These are phyloP conservation scores for Dactylorhiza incarnata DNA, from an alignment of 106 monocot genomes.

Conservation along the genomic window DNA sequence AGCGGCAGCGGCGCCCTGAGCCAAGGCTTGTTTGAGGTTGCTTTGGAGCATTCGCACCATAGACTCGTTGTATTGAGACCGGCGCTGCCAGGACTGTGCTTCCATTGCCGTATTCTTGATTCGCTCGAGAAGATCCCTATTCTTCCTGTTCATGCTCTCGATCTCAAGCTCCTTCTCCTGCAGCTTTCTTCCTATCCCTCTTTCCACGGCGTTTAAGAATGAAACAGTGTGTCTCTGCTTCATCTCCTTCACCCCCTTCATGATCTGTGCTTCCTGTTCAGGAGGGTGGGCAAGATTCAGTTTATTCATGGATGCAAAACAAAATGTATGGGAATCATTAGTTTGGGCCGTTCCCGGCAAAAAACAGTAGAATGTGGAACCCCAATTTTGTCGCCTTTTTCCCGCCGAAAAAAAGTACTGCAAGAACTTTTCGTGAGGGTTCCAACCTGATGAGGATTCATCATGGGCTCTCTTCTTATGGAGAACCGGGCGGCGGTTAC, in stretches of 20 bases:
- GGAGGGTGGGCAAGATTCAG: too few relatives aligned
- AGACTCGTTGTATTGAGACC: conserved; percentile 46
- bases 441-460: too few relatives aligned
- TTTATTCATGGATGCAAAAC: too few relatives aligned
- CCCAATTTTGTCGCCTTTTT: too few relatives aligned
- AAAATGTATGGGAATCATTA: too few relatives aligned
- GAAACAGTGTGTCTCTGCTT: conserved; percentile 36
- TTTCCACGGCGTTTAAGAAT: conserved; percentile 28
- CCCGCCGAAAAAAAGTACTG: too few relatives aligned
- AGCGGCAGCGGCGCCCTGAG: conserved; percentile 18
- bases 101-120: conserved; percentile 37
- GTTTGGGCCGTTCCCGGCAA: too few relatives aligned
- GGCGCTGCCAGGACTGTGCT: conserved; percentile 50
- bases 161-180: conserved; percentile 59
- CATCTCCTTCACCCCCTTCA: conserved; percentile 47
- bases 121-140: conserved; percentile 37
- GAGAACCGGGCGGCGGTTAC: too few relatives aligned
- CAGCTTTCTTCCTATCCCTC: conserved; percentile 22
- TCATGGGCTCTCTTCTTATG: too few relatives aligned
- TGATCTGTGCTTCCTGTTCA: conserved; percentile 39
- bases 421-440: too few relatives aligned
- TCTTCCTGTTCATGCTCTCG: conserved; percentile 40
- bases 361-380: too few relatives aligned
- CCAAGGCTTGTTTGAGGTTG: conserved; percentile 44
- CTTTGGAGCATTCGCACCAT: conserved; percentile 30